A percentile compares a stretch with the other conserved stretches of the same genome.
phyloP scores from a whole-genome alignment of 2,329 filamentous ascomycete genomes.

The Ustilaginoidea virens region DNA sequence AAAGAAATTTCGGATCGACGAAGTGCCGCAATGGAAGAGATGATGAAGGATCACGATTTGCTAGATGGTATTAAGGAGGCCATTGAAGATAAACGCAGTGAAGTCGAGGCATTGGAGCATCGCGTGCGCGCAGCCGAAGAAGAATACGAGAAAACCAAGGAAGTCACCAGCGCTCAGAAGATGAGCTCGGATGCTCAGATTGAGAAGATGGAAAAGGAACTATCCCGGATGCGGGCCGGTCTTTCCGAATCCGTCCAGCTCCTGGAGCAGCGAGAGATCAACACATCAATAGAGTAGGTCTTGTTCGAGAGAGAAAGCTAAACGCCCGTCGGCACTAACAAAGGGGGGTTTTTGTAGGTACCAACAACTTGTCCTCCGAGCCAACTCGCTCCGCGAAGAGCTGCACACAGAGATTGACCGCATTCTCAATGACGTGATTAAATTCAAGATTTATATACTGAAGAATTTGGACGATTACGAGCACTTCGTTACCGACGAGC shows the following conservation, averaged over 20 bases:
- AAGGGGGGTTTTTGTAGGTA: conserved; percentile 38
- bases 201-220: conserved; percentile 96
- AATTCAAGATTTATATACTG: conserved; percentile 96
- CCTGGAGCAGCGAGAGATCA: conserved; percentile 92
- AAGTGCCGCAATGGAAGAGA: conserved; percentile 66
- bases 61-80: conserved; percentile 92
- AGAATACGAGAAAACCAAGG: conserved; percentile 87
- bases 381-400: conserved; percentile 78
- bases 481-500: conserved; percentile 79
- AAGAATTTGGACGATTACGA: conserved; percentile 89
- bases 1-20: conserved; percentile 89
- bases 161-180: conserved; percentile 73
- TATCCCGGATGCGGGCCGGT: conserved; percentile 79
- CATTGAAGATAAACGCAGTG: conserved; percentile 85
- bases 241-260: conserved; percentile 77
- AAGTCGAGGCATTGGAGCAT: conserved; percentile 85
- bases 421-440: conserved; percentile 93
- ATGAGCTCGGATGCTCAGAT: conserved; percentile 84
- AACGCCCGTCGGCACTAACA: neutral
- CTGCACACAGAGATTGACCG: conserved; percentile 94
- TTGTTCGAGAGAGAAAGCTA: neutral
- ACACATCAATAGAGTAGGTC: conserved; percentile 81
- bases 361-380: conserved; percentile 76
- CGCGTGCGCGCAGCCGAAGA: conserved; percentile 77
- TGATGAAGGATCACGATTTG: conserved; percentile 88